Base-by-base conservation (phyloP, 768 basidiomycete genomes). In the Rhizopogon vinicolor region DNA sequence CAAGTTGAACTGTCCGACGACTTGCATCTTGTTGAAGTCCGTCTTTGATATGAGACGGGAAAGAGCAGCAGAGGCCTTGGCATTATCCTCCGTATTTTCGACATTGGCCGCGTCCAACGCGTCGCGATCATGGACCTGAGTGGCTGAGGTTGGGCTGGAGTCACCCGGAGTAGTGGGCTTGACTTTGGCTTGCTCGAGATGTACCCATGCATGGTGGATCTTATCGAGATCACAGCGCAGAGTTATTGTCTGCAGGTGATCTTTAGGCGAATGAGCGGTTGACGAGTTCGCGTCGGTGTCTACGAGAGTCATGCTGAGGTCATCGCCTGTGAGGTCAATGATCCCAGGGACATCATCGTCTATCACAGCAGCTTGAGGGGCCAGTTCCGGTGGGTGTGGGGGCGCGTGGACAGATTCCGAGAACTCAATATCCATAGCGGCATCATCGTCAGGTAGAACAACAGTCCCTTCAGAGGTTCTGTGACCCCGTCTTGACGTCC, bases 1-100 rank as follows among this genome's bases (percentile, higher is more conserved):
- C 33, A 87, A 79, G 63, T 99, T 99, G 71, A 98, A 99, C 70
- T 99, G 97, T 0, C 97, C 97, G 42, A 96, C 60, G 12, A 97
- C 72, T 0, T 85, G 77, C 97, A 99, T 98, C 6, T 61, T 61
- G 7, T 69, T 78, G 62, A 99, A 98, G 71, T 99, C 95, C 2
- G 70, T 66, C 73, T 98, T 98, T 42, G 83, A 79, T 28, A 99
- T 94, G 35, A 93, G 84, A 14, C 95, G 82, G 10, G 90, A 80
- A 2, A 99, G 82, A 0, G 86, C 85, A 48, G 81, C 81, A 19
- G 81, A 78, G 0, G 82, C 89, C 12, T 75, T 79, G 13, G 72
- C 76, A 13, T 79, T 74, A 49, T 87, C 81, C 33, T 82, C 75
- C 8, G 76, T 75, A 9, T 66, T 69, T 18, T 65, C 67, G 7